Conservation (phyloP, 73 alveolate genomes). For the Tetrahymena elliotti region DNA sequence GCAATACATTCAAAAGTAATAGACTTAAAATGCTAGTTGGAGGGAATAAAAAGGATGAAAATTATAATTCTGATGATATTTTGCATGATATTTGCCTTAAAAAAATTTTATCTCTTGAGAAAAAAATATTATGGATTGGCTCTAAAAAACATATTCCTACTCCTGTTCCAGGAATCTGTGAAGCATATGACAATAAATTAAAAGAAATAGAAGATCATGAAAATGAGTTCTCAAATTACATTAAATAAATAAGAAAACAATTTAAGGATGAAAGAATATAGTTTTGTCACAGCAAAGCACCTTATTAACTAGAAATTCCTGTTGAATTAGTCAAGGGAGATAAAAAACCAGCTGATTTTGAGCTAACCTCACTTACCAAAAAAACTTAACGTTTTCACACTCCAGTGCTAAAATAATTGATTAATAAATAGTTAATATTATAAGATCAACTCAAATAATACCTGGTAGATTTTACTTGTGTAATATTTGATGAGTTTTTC, state of each 20-base stretch:
- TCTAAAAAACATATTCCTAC: slow-evolving; percentile 50
- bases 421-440: slow-evolving; percentile 51
- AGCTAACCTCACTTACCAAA: slow-evolving; percentile 57
- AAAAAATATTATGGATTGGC: slow-evolving; percentile 47
- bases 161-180: slow-evolving; percentile 60
- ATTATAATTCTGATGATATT: slow-evolving; percentile 9
- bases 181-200: slow-evolving; percentile 53
- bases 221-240: slow-evolving; percentile 31
- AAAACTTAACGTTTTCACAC: slow-evolving; percentile 50
- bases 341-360: slow-evolving; percentile 68
- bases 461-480: slow-evolving; percentile 34
- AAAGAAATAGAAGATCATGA: slow-evolving; percentile 38
- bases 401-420: slow-evolving; percentile 27
- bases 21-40: slow-evolving; percentile 18
- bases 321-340: slow-evolving; percentile 45
- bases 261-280: slow-evolving; percentile 21
- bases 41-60: not conserved
- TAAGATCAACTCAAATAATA: slow-evolving; percentile 33
- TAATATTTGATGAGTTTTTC: slow-evolving; percentile 46
- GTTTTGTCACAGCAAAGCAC: slow-evolving; percentile 56
- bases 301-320: slow-evolving; percentile 70
- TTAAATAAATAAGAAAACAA: slow-evolving; percentile 28
- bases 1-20: slow-evolving; percentile 22
- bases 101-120: slow-evolving; percentile 22
- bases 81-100: slow-evolving; percentile 20